phyloP scores from a whole-genome alignment of 2,329 filamentous ascomycete species.

The Aspergillus udagawae region DNA sequence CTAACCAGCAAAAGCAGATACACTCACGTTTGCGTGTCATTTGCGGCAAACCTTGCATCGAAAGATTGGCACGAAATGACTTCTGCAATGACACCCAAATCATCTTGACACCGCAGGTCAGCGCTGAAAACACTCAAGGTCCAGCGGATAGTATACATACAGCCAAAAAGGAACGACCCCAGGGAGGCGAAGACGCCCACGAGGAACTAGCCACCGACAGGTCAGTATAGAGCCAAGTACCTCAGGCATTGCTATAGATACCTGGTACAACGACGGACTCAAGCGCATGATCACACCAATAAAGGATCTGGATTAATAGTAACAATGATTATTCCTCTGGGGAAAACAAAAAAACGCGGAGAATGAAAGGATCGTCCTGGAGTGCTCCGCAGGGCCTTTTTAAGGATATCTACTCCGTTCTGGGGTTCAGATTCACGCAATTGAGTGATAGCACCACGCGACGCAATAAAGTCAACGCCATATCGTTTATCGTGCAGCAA shows the following conservation, averaged over 20 bases:
- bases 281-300: conserved; percentile 45
- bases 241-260: conserved; percentile 20
- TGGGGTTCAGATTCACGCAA: conserved; percentile 19
- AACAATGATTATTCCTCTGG: neutral
- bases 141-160: conserved; percentile 16
- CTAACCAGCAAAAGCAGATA: too few species aligned
- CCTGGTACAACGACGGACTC: conserved; percentile 56
- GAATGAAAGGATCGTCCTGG: conserved; percentile 9
- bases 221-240: conserved; percentile 9
- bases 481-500: neutral
- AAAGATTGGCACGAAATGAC: conserved; percentile 46
- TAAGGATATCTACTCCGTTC: conserved; percentile 14
- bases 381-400: conserved; percentile 12
- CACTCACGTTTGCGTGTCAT: conserved; percentile 30
- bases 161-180: conserved; percentile 56
- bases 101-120: conserved; percentile 31
- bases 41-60: conserved; percentile 25
- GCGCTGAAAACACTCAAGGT: neutral
- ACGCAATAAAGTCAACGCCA: neutral
- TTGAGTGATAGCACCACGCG: conserved; percentile 2
- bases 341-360: conserved; percentile 15
- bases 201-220: conserved; percentile 44
- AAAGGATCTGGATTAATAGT: neutral
- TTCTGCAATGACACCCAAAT: conserved; percentile 58
- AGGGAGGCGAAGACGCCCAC: conserved; percentile 57